Evolutionary conservation across 2,329 filamentous ascomycete genomes (phyloP).

Genomic region (Biscogniauxia sp.): DNA sequence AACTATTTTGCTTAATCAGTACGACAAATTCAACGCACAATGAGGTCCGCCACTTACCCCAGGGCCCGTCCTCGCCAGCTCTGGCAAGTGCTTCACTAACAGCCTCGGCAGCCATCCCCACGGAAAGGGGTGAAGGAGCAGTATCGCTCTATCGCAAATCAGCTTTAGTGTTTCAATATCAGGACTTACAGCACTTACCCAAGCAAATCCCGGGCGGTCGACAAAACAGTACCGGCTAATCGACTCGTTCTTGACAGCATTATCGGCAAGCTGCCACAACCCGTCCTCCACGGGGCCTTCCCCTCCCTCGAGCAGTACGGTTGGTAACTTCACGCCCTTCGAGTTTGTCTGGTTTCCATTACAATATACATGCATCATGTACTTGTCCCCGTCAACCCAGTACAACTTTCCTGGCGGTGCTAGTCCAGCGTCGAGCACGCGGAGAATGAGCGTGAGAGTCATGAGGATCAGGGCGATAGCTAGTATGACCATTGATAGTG

Average conservation of each 20-base stretch:
- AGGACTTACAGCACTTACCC: slow-evolving; percentile 42
- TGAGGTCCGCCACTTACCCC: slow-evolving; percentile 39
- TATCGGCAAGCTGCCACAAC: slow-evolving; percentile 76
- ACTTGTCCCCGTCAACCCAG: slow-evolving; percentile 80
- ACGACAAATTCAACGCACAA: not conserved
- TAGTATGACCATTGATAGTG: slow-evolving; percentile 67
- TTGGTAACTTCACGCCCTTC: slow-evolving; percentile 61
- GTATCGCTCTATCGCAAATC: slow-evolving; percentile 63
- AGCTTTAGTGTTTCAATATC: slow-evolving; percentile 33
- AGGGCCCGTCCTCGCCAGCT: slow-evolving; percentile 81
- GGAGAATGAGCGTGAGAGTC: slow-evolving; percentile 75
- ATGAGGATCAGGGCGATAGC: slow-evolving; percentile 69
- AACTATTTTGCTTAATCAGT: slow-evolving; percentile 40
- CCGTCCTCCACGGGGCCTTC: slow-evolving; percentile 76
- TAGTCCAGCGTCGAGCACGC: slow-evolving; percentile 74
- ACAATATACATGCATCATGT: slow-evolving; percentile 83
- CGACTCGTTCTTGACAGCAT: slow-evolving; percentile 72
- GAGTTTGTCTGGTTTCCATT: slow-evolving; percentile 65
- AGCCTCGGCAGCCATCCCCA: slow-evolving; percentile 87
- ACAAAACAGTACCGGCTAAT: slow-evolving; percentile 92
- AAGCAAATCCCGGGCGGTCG: slow-evolving; percentile 86
- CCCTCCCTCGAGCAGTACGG: slow-evolving; percentile 81
- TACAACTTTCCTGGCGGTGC: slow-evolving; percentile 71
- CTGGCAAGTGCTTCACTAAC: slow-evolving; percentile 81
- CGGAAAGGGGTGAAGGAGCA: slow-evolving; percentile 88